phyloP scores from a whole-genome alignment of 345 rosid species.

The Linum lewisii region DNA sequence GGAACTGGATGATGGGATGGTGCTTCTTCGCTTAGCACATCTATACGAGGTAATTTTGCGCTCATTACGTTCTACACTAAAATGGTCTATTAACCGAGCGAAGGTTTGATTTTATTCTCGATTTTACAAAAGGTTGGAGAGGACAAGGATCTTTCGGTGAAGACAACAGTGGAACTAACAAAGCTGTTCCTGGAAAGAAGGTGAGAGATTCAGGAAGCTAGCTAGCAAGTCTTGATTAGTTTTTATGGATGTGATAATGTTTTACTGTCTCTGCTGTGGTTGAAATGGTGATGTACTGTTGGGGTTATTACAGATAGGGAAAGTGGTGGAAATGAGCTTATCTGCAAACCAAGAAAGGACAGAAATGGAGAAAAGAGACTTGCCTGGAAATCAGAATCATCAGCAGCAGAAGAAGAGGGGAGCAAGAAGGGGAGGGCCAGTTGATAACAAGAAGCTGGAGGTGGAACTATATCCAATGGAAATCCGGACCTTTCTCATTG shows the following conservation, averaged over 20 bases:
- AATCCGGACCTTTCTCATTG: constrained; percentile 55
- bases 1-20: constrained; percentile 73
- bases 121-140: constrained; percentile 46
- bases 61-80: constrained; percentile 2
- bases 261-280: neutral
- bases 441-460: constrained; percentile 50
- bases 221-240: no score
- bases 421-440: constrained; percentile 49
- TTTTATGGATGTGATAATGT: neutral
- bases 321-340: constrained; percentile 60
- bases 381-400: constrained; percentile 63
- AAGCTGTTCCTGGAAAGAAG: constrained; percentile 59
- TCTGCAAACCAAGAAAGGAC: constrained; percentile 86
- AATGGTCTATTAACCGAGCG: neutral
- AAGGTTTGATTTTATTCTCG: neutral
- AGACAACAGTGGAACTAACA: constrained; percentile 66
- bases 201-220: constrained; percentile 25
- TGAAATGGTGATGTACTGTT: neutral
- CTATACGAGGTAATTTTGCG: constrained; percentile 56
- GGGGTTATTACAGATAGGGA: constrained; percentile 33
- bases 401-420: constrained; percentile 24
- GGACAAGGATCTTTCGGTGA: constrained; percentile 69
- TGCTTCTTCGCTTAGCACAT: constrained; percentile 86
- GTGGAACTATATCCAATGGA: constrained; percentile 87
- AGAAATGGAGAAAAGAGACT: constrained; percentile 70